These are phyloP conservation scores for Rhododendron williamsianum DNA, from an alignment of 148 eudicot species.

Conservation along the genomic window DNA sequence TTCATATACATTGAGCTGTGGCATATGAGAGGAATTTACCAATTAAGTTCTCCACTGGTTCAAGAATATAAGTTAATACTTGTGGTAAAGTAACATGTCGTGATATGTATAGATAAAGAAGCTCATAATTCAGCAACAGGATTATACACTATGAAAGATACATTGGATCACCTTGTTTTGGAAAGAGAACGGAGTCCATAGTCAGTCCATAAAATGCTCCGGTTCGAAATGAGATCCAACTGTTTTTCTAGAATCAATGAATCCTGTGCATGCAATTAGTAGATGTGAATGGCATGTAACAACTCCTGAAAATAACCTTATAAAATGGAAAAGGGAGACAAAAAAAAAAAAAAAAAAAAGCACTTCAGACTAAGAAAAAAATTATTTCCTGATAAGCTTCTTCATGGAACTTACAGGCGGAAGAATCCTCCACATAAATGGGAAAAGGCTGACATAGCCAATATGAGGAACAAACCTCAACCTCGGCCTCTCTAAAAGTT, in stretches of 20 bases:
- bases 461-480: slow-evolving; percentile 84
- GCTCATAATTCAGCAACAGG: background rate
- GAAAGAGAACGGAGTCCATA: slow-evolving; percentile 86
- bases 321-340: background rate
- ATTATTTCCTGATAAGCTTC: background rate
- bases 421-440: slow-evolving; percentile 73
- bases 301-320: background rate
- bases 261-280: slow-evolving; percentile 34
- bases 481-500: slow-evolving; percentile 65
- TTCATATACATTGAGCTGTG: slow-evolving; percentile 89
- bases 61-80: background rate
- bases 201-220: slow-evolving; percentile 69
- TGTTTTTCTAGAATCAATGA: slow-evolving; percentile 79
- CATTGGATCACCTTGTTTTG: slow-evolving; percentile 61
- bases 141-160: background rate
- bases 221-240: slow-evolving; percentile 82
- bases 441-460: slow-evolving; percentile 94
- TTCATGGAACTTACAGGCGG: slow-evolving; percentile 69
- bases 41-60: background rate
- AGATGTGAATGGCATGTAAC: background rate
- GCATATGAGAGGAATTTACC: slow-evolving; percentile 8
- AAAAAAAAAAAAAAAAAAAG: background rate
- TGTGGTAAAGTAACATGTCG: background rate
- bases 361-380: background rate
- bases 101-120: background rate